These are phyloP conservation scores for Globisporangium rhizosaccharum DNA, from an alignment of 352 stramenopile genomes.

Conservation along the genomic window DNA sequence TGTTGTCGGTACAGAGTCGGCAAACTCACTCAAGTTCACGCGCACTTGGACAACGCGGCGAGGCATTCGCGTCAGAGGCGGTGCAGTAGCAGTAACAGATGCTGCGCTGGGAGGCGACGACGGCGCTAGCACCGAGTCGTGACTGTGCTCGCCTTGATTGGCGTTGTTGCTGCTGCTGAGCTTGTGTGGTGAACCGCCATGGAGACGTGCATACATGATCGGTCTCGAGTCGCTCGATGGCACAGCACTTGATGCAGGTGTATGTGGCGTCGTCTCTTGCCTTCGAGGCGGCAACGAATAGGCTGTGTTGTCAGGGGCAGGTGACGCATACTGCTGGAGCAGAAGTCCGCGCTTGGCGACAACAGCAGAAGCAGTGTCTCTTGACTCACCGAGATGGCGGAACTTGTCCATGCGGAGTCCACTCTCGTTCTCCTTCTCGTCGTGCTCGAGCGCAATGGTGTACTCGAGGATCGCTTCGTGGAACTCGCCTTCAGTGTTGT, in stretches of 20 bases:
- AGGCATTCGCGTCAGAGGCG: constrained; percentile 2
- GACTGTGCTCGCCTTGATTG: not conserved
- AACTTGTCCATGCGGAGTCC: constrained; percentile 19
- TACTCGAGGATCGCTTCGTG: constrained; percentile 73
- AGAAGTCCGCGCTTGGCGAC: not conserved
- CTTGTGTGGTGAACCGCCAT: constrained; percentile 1
- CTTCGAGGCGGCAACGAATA: not conserved
- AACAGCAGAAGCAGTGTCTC: not conserved
- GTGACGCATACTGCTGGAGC: not conserved
- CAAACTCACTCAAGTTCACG: constrained; percentile 34
- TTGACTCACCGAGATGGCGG: constrained; percentile 16
- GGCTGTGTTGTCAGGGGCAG: not conserved
- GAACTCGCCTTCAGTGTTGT: constrained; percentile 66
- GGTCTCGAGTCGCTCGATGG: not conserved
- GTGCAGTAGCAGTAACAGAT: not conserved
- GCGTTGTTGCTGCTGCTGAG: not conserved
- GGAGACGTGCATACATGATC: not conserved
- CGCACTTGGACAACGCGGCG: constrained; percentile 41
- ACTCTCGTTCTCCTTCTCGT: constrained; percentile 43
- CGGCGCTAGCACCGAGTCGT: not conserved
- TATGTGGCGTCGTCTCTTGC: not conserved
- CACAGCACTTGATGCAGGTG: not conserved
- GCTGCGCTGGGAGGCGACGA: not conserved
- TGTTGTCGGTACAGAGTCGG: not conserved
- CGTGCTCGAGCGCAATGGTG: constrained; percentile 58